Conservation (phyloP, 805 yeast genomes). For the Kodamaea kaohsiungensis region DNA sequence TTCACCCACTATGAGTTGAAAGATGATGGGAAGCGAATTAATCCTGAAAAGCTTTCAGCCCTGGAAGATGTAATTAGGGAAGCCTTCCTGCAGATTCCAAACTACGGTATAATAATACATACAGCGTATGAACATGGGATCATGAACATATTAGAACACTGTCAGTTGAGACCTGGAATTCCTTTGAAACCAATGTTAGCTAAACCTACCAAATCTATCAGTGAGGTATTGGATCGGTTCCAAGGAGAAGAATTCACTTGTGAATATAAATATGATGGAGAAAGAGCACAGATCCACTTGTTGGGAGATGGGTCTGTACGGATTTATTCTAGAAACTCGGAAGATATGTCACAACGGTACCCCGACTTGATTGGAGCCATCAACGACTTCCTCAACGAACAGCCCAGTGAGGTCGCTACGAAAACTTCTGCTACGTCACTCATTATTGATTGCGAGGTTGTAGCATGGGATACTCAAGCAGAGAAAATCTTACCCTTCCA, state of each 20-base stretch:
- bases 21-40: constrained; percentile 19
- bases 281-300: constrained; percentile 91
- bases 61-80: constrained; percentile 84
- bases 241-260: constrained; percentile 86
- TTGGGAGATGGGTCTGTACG: constrained; percentile 63
- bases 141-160: constrained; percentile 59
- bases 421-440: constrained; percentile 47
- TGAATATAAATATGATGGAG: constrained; percentile 97
- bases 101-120: constrained; percentile 76
- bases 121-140: constrained; percentile 71
- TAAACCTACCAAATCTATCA: constrained; percentile 90
- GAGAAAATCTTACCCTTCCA: constrained; percentile 92
- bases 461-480: constrained; percentile 86
- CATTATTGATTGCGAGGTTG: constrained; percentile 95
- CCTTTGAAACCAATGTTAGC: constrained; percentile 98
- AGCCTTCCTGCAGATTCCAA: constrained; percentile 88
- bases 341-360: constrained; percentile 93
- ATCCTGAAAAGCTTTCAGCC: constrained; percentile 47
- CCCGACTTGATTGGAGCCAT: constrained; percentile 83
- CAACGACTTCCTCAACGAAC: constrained; percentile 51
- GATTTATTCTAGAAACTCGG: constrained; percentile 91
- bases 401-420: constrained; percentile 19
- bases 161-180: constrained; percentile 84
- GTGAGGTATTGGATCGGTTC: constrained; percentile 89
- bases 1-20: constrained; percentile 60